These are phyloP conservation scores for Saccharomycopsis sp. DNA, from an alignment of 805 yeast species.

Conservation along the genomic window DNA sequence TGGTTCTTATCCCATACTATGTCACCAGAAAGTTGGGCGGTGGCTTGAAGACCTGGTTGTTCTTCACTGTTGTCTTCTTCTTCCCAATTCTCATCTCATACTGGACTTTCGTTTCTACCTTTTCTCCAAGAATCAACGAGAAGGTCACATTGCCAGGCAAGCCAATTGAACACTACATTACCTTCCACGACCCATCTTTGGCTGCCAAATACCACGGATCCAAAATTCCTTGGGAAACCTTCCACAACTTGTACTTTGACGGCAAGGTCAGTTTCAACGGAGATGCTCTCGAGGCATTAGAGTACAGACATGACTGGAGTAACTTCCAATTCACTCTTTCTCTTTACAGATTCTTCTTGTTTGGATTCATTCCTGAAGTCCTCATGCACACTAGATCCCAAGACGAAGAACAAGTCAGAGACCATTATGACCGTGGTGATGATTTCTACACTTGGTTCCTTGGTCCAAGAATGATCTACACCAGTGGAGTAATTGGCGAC, in stretches of 20 bases:
- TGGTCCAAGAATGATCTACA: constrained; percentile 92
- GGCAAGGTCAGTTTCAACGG: constrained; percentile 84
- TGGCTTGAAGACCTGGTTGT: constrained; percentile 59
- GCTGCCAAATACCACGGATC: constrained; percentile 63
- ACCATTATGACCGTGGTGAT: constrained; percentile 93
- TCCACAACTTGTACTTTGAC: constrained; percentile 80
- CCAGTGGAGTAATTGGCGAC: constrained; percentile 78
- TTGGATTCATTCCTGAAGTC: constrained; percentile 90
- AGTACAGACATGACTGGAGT: constrained; percentile 90
- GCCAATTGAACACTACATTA: constrained; percentile 74
- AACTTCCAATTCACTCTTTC: constrained; percentile 69
- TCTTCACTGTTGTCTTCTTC: constrained; percentile 47
- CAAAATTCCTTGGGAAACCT: constrained; percentile 88
- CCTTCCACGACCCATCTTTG: constrained; percentile 69
- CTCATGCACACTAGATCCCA: constrained; percentile 87
- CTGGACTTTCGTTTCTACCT: constrained; percentile 75
- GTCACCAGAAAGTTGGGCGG: constrained; percentile 60
- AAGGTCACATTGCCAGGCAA: constrained; percentile 68
- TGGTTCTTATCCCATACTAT: constrained; percentile 55
- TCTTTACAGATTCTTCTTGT: constrained; percentile 70
- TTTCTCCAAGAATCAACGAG: constrained; percentile 75
- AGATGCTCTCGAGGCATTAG: constrained; percentile 76
- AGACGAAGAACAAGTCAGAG: constrained; percentile 95
- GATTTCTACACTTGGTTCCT: constrained; percentile 91
- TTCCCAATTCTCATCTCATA: constrained; percentile 72